A percentile compares a stretch with the other conserved stretches of the same genome.
Evolutionary conservation across 768 basidiomycete genomes (phyloP).

Genomic region (Mycena polygramma): DNA sequence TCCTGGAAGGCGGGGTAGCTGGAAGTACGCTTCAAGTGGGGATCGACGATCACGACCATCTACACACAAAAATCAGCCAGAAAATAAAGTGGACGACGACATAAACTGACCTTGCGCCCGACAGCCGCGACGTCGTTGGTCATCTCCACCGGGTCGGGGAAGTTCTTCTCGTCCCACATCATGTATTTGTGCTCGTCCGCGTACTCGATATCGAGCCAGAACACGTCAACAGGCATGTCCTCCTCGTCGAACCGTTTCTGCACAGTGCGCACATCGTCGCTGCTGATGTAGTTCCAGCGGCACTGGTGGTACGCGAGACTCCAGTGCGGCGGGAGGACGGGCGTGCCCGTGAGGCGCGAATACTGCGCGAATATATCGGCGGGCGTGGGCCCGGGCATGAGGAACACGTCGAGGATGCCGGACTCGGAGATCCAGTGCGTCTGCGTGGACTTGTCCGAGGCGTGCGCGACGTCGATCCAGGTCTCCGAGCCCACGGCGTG

Average conservation of each 20-base stretch:
- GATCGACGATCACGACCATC: slow-evolving; percentile 99
- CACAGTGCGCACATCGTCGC: slow-evolving; percentile 87
- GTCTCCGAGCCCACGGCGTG: slow-evolving; percentile 91
- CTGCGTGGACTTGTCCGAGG: slow-evolving; percentile 74
- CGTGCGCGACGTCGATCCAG: slow-evolving; percentile 91
- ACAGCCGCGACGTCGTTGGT: slow-evolving; percentile 86
- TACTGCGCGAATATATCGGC: slow-evolving; percentile 89
- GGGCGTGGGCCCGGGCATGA: slow-evolving; percentile 92
- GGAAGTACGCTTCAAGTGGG: slow-evolving; percentile 89
- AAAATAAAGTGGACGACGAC: not conserved
- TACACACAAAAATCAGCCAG: slow-evolving; percentile 48
- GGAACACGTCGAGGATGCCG: slow-evolving; percentile 93
- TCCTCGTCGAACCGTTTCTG: slow-evolving; percentile 92
- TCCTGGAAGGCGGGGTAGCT: slow-evolving; percentile 88
- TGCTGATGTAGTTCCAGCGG: slow-evolving; percentile 97
- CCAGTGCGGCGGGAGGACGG: slow-evolving; percentile 92
- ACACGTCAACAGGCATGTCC: slow-evolving; percentile 90
- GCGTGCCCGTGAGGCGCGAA: slow-evolving; percentile 84
- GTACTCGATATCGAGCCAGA: slow-evolving; percentile 38
- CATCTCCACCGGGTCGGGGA: slow-evolving; percentile 97
- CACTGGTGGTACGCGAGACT: slow-evolving; percentile 97
- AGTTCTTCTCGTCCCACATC: slow-evolving; percentile 93
- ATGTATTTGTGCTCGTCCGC: slow-evolving; percentile 87
- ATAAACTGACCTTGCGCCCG: slow-evolving; percentile 79
- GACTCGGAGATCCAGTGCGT: slow-evolving; percentile 99